Base-by-base conservation (phyloP, 2,329 filamentous ascomycete species). In the Lachnellula arida region DNA sequence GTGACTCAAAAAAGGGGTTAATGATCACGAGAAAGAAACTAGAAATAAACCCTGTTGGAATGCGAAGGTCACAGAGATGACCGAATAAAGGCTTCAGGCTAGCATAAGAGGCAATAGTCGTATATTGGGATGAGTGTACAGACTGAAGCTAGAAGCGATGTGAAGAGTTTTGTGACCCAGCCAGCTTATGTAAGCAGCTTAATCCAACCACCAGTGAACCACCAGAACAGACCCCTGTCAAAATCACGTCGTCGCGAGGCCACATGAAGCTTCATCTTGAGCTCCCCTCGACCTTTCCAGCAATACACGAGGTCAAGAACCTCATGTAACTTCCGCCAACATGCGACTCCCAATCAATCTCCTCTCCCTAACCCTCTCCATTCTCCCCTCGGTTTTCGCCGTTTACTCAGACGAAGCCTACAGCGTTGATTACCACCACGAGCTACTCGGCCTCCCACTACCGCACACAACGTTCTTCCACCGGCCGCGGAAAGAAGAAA, bases 401-500 rank as follows among this genome's bases (percentile, higher is more conserved):
- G 84, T 97, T 58, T 96, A 91, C 76, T 80, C 82, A 64, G 94
- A 99, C 70, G 93, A 99, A 73, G 91, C 95, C 64, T 92, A 86
- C 76, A 82, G 90, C 66, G 83, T 95, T 71, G 94, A 99, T 75
- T 97, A 91, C 76, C 93, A 97, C 75, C 86, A 96, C 76, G 84
- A 89, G 62, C 85, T 97, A 49, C 78, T 99, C 67, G 94, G 94
- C 68, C 75, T 89, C 39, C 91, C 94, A 53, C 87, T 88, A 71
- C 78, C 83, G 70, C 84, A 89, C 60, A 89, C 90, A 59, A 97
- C 93, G 65, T 95, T 97, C 81, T 97, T 97, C 82, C 91, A 97
- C 75, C 87, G 86, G 65, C 93, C 94, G 40, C 81, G 88, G 67
- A 80, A 83, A 60, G 83, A 86, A 64, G 92, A 93, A 60, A 91